Evolutionary conservation across 257 asterid species (phyloP).

Genomic region (Lycium barbarum): DNA sequence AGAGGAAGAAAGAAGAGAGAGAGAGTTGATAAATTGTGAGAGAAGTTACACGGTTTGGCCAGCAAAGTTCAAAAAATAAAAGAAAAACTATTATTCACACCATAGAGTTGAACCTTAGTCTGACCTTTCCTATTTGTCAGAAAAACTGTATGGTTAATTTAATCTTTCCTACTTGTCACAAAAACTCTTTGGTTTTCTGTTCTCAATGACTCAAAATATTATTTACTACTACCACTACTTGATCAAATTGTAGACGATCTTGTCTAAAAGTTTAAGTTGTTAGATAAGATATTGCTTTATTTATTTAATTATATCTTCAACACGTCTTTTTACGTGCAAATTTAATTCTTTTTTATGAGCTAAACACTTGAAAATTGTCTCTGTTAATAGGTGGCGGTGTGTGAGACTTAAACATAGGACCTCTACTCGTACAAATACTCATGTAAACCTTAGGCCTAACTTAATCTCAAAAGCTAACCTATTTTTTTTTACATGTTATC

Average conservation of each 20-base stretch:
- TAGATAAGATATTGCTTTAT: not conserved
- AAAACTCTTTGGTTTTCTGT: not conserved
- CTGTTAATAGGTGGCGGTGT: not conserved
- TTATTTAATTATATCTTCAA: not conserved
- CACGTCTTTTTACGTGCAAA: not conserved
- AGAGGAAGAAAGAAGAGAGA: not conserved
- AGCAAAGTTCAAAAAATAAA: not conserved
- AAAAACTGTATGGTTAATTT: not conserved
- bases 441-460: not conserved
- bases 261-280: not conserved
- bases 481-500: no score
- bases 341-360: not conserved
- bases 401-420: not conserved
- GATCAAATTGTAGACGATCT: no score
- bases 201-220: no score
- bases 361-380: no score
- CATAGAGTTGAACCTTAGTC: not conserved
- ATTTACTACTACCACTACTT: no score
- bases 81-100: no score
- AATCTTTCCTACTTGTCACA: no score
- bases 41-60: constrained; percentile 16
- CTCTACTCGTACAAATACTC: not conserved
- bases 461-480: no score
- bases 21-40: not conserved
- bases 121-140: not conserved